phyloP scores from a whole-genome alignment of 139 green algal genomes.

The Spirogloea muscicola region DNA sequence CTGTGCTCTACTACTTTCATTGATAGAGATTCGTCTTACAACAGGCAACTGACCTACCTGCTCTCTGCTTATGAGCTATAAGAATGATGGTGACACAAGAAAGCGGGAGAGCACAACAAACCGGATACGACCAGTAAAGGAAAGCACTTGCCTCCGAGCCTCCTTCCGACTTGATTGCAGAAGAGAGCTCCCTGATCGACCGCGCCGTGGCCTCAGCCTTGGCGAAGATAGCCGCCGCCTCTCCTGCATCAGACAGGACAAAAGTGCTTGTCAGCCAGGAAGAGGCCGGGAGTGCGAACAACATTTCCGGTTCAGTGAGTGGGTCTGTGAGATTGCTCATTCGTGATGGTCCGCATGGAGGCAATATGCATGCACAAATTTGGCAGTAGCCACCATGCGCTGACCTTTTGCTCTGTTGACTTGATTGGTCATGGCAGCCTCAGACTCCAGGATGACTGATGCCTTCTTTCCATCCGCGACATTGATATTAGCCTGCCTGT shows the following conservation, averaged over 20 bases:
- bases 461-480: slow-evolving; percentile 85
- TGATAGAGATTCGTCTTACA: too few species aligned
- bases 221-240: slow-evolving; percentile 64
- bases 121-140: too few species aligned
- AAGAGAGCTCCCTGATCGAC: slow-evolving; percentile 61
- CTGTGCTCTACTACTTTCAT: too few species aligned
- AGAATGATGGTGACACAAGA: too few species aligned
- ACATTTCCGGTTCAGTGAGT: neutral
- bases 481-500: slow-evolving; percentile 87
- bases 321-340: neutral
- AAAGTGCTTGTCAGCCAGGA: neutral
- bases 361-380: neutral
- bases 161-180: slow-evolving; percentile 19
- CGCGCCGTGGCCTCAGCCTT: slow-evolving; percentile 64
- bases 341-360: neutral
- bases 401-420: slow-evolving; percentile 77
- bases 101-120: too few species aligned
- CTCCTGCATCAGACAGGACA: slow-evolving; percentile 26
- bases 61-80: too few species aligned
- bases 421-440: slow-evolving; percentile 69
- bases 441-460: slow-evolving; percentile 73
- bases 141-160: neutral
- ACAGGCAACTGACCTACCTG: too few species aligned
- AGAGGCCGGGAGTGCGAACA: neutral
- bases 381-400: neutral